These are phyloP conservation scores for Beauveria australis DNA, from an alignment of 2,329 filamentous ascomycete species.

Conservation along the genomic window DNA sequence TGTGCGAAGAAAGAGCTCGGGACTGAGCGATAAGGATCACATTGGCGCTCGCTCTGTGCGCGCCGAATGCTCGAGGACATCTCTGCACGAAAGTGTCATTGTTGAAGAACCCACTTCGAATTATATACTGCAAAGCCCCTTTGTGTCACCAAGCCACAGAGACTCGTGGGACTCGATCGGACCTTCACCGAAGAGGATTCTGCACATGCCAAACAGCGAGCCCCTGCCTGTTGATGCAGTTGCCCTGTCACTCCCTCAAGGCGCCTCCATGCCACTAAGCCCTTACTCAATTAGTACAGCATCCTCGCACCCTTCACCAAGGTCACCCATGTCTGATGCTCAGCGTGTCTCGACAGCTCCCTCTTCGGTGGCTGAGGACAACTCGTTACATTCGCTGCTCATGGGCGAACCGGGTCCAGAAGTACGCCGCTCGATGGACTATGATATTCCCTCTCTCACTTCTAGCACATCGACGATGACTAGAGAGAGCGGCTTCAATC, in stretches of 20 bases:
- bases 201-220: conserved; percentile 18
- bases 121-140: background rate
- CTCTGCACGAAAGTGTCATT: conserved; percentile 44
- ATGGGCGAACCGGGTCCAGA: conserved; percentile 69
- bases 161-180: conserved; percentile 33
- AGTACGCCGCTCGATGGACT: conserved; percentile 59
- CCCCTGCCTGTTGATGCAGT: conserved; percentile 1
- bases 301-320: conserved; percentile 62
- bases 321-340: conserved; percentile 59
- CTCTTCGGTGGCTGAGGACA: conserved; percentile 65
- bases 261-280: conserved; percentile 45
- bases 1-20: conserved; percentile 38
- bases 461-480: conserved; percentile 74
- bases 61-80: conserved; percentile 40
- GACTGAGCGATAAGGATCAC: conserved; percentile 32
- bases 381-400: conserved; percentile 60
- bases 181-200: conserved; percentile 36
- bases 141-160: conserved; percentile 9
- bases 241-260: conserved; percentile 26
- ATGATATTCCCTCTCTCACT: conserved; percentile 63
- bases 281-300: conserved; percentile 57
- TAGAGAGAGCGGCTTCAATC: conserved; percentile 49
- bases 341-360: conserved; percentile 67
- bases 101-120: conserved; percentile 36
- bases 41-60: conserved; percentile 26